Percentiles rank a stretch among this genome's conserved stretches.
Conservation (phyloP, 2,329 filamentous ascomycete species). For the Clarireedia hainanense region DNA sequence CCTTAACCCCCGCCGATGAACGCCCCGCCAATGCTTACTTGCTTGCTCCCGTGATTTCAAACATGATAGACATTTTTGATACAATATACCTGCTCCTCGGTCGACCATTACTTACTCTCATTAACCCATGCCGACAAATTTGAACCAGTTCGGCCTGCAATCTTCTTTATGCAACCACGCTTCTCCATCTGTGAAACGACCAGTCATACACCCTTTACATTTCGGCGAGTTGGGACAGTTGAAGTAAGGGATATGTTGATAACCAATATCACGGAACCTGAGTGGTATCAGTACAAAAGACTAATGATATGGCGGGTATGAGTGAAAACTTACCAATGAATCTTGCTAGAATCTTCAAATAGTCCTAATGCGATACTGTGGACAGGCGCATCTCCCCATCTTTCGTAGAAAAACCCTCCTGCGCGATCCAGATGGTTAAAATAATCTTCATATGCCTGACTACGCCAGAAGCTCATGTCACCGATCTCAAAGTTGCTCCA, state of each 20-base stretch:
- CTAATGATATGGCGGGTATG: not conserved
- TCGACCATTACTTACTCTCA: conserved; percentile 9
- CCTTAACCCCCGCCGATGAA: conserved; percentile 3
- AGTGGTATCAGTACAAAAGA: not conserved
- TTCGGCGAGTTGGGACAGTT: conserved; percentile 97
- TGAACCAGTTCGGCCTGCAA: conserved; percentile 95
- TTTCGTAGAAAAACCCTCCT: conserved; percentile 96
- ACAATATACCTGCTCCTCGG: not conserved
- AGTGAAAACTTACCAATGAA: conserved; percentile 67
- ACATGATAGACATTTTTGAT: conserved; percentile 7
- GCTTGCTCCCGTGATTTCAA: conserved; percentile 2
- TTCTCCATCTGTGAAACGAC: conserved; percentile 83
- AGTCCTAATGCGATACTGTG: conserved; percentile 89
- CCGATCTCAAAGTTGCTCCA: conserved; percentile 99
- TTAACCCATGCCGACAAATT: conserved; percentile 75
- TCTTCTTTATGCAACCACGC: conserved; percentile 82
- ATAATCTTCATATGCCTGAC: conserved; percentile 86
- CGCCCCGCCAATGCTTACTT: conserved; percentile 12
- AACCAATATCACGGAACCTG: conserved; percentile 98
- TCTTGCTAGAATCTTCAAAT: conserved; percentile 83
- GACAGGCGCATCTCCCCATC: conserved; percentile 96
- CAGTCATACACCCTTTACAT: conserved; percentile 79
- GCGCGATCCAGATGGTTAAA: conserved; percentile 91
- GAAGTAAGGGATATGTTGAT: conserved; percentile 97
- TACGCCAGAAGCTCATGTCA: conserved; percentile 87